Percentiles rank a stretch among this genome's conserved stretches.
These are phyloP conservation scores for Tinospora cordifolia DNA, from an alignment of 164 flowering plant species.

Conservation along the genomic window DNA sequence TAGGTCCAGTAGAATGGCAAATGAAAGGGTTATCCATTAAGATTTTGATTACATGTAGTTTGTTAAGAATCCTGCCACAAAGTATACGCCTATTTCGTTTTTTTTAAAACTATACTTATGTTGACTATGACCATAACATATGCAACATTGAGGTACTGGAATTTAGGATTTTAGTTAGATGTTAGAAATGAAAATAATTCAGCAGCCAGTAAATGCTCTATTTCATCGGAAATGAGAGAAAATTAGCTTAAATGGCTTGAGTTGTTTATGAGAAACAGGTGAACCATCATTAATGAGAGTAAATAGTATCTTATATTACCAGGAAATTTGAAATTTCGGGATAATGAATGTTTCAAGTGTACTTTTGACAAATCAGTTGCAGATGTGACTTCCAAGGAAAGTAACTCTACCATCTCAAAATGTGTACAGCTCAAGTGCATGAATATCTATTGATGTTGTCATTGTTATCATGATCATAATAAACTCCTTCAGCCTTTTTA, in stretches of 20 bases:
- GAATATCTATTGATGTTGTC: neutral
- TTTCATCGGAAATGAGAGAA: neutral
- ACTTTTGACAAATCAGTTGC: neutral
- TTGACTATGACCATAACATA: neutral
- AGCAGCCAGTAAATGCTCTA: too few relatives aligned
- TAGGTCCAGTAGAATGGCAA: too few relatives aligned
- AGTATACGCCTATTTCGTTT: too few relatives aligned
- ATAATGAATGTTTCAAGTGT: neutral
- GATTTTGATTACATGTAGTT: too few relatives aligned
- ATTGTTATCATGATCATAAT: neutral
- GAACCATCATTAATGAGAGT: neutral
- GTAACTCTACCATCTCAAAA: neutral
- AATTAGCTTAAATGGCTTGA: neutral
- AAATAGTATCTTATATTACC: neutral
- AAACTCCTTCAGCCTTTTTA: neutral
- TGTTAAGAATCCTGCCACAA: too few relatives aligned
- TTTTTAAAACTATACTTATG: neutral
- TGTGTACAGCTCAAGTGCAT: neutral
- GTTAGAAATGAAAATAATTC: neutral
- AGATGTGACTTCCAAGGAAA: neutral
- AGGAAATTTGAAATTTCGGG: neutral
- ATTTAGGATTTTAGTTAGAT: neutral
- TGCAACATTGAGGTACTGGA: neutral
- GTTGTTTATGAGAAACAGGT: neutral
- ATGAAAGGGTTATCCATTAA: too few relatives aligned